Evolutionary conservation across 2,329 filamentous ascomycete genomes (phyloP).

Genomic region (Balansia obtecta): DNA sequence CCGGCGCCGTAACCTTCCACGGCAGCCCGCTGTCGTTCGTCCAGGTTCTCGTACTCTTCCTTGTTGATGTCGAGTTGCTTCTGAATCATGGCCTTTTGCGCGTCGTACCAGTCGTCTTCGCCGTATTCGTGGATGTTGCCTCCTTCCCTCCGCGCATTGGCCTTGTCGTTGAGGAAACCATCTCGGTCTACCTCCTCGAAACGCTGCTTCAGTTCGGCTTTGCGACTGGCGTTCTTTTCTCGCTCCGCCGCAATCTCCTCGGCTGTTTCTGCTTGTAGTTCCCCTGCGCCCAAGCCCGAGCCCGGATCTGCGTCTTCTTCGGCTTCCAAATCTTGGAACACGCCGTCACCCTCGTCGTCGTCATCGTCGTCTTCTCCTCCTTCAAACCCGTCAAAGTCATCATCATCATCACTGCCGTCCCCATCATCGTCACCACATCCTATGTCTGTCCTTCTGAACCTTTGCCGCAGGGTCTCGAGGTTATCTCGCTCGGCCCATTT

Average conservation of each 20-base stretch:
- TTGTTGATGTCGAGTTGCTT: slow-evolving; percentile 97
- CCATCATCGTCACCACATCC: slow-evolving; percentile 23
- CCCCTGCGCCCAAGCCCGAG: slow-evolving; percentile 18
- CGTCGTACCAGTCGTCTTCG: slow-evolving; percentile 97
- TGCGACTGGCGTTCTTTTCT: slow-evolving; percentile 77
- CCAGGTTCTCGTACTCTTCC: slow-evolving; percentile 77
- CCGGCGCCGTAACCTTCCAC: slow-evolving; percentile 89
- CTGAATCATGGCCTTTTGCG: slow-evolving; percentile 86
- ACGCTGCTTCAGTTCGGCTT: slow-evolving; percentile 85
- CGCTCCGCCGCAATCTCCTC: slow-evolving; percentile 73
- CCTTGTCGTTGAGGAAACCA: slow-evolving; percentile 84
- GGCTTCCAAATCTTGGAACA: slow-evolving; percentile 70
- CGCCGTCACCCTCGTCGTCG: slow-evolving; percentile 63
- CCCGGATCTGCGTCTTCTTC: slow-evolving; percentile 16
- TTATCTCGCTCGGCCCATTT: slow-evolving; percentile 79
- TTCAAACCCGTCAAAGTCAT: slow-evolving; percentile 41
- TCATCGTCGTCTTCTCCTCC: slow-evolving; percentile 40
- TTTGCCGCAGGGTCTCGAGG: slow-evolving; percentile 58
- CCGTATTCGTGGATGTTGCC: slow-evolving; percentile 70
- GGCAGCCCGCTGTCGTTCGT: slow-evolving; percentile 67
- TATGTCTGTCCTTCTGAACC: slow-evolving; percentile 62
- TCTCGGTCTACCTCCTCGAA: slow-evolving; percentile 99
- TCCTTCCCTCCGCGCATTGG: slow-evolving; percentile 58
- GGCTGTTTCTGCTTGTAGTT: slow-evolving; percentile 25
- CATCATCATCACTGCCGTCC: slow-evolving; percentile 38